phyloP scores from a whole-genome alignment of 345 rosid species.

The Litchi chinensis region DNA sequence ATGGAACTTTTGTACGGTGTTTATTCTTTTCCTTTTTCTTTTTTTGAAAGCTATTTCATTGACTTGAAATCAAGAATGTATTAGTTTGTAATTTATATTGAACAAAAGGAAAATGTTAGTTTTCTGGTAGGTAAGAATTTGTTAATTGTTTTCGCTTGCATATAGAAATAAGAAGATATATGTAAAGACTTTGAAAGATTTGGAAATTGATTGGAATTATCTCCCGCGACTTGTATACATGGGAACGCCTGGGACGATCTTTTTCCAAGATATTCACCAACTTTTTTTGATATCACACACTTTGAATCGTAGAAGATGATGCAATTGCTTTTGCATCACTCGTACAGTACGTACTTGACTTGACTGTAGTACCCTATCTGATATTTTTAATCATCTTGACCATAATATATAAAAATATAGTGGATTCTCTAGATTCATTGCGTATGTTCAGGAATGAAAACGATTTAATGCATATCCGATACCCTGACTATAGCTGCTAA shows the following conservation, averaged over 20 bases:
- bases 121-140: not conserved
- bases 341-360: not conserved
- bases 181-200: not conserved
- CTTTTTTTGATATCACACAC: not conserved
- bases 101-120: not conserved
- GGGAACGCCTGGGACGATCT: not conserved
- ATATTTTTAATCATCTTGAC: not conserved
- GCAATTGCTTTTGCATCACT: not conserved
- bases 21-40: not conserved
- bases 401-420: not conserved
- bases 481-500: too few relatives aligned
- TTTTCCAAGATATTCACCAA: not conserved
- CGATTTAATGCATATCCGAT: too few relatives aligned
- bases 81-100: not conserved
- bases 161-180: not conserved
- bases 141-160: too few relatives aligned
- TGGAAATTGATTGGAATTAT: slow-evolving; percentile 7
- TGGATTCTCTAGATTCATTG: not conserved
- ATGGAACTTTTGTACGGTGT: not conserved
- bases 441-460: too few relatives aligned
- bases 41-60: not conserved
- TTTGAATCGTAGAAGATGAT: not conserved
- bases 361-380: not conserved
- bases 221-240: not conserved
- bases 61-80: not conserved